A percentile compares a stretch with the other conserved stretches of the same genome.
These are phyloP conservation scores for Podila epigama DNA, from an alignment of 192 early-diverging fungal species.

Conservation along the genomic window DNA sequence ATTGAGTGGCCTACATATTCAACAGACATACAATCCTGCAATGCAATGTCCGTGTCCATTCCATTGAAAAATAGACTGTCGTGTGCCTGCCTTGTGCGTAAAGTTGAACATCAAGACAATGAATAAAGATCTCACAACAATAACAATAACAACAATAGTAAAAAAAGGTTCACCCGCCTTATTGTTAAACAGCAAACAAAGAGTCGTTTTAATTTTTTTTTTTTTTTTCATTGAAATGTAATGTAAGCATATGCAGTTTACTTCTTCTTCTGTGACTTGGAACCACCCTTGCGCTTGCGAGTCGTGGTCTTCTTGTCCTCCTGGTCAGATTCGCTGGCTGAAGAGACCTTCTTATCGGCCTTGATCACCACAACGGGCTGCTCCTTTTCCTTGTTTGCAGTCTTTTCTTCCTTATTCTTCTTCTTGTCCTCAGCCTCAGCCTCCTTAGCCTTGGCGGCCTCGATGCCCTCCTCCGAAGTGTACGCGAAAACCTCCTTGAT, in stretches of 20 bases:
- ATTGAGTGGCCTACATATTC: no score
- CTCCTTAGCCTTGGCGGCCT: conserved; percentile 56
- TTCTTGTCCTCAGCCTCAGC: conserved; percentile 58
- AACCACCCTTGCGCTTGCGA: conserved; percentile 44
- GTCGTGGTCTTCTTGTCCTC: conserved; percentile 7
- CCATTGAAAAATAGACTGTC: no score
- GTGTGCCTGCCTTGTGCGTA: no score
- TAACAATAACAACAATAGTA: no score
- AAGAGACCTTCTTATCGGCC: conserved; percentile 19
- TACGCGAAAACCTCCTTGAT: conserved; percentile 70
- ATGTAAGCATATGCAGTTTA: not conserved
- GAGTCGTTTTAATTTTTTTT: no score
- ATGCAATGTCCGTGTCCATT: no score
- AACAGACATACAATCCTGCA: no score
- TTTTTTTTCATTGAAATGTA: no score
- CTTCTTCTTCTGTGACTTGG: conserved; percentile 39
- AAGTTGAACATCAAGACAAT: no score
- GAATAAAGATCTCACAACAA: no score
- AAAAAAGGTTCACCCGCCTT: no score
- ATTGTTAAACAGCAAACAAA: no score
- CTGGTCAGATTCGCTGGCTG: conserved; percentile 23
- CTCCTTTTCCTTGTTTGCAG: conserved; percentile 31
- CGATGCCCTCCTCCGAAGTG: conserved; percentile 65
- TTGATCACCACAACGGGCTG: not conserved
- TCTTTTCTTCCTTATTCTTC: conserved; percentile 50